Conservation (phyloP, 2,329 filamentous ascomycete genomes). For the Fusarium tricinctum region DNA sequence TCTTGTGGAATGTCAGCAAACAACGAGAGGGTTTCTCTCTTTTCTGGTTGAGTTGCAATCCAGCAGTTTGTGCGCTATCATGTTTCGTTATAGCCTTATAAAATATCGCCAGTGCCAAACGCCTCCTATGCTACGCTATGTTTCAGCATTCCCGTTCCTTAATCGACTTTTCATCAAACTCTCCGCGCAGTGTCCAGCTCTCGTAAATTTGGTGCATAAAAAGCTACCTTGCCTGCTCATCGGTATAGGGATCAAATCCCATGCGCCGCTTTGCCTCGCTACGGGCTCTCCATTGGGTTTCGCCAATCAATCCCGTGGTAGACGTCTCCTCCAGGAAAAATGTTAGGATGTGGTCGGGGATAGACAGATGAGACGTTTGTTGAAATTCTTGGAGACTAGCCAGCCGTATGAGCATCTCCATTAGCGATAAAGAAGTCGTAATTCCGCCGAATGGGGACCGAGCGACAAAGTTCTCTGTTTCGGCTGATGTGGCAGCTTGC, state of each 20-base stretch:
- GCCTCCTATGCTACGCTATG: not conserved
- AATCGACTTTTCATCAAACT: slow-evolving; percentile 11
- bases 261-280: slow-evolving; percentile 63
- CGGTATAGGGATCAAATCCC: slow-evolving; percentile 70
- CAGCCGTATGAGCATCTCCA: slow-evolving; percentile 90
- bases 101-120: not conserved
- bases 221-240: slow-evolving; percentile 54
- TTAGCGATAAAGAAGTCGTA: slow-evolving; percentile 75
- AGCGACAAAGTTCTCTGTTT: slow-evolving; percentile 52
- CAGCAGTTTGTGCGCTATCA: not conserved
- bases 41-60: not conserved
- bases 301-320: slow-evolving; percentile 64
- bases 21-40: not conserved
- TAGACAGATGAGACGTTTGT: slow-evolving; percentile 88
- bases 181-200: not conserved
- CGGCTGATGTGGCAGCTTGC: slow-evolving; percentile 27
- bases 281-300: slow-evolving; percentile 60
- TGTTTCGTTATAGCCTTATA: not conserved
- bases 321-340: slow-evolving; percentile 82
- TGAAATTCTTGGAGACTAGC: slow-evolving; percentile 92
- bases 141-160: slow-evolving; percentile 11
- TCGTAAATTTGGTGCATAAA: not conserved
- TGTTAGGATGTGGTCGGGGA: slow-evolving; percentile 88
- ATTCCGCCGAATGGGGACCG: slow-evolving; percentile 67
- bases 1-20: not conserved